Evolutionary conservation across 2,329 filamentous ascomycete species (phyloP), one percentile per base, ranked within the genome.

Genomic region (Hirsutella thompsonii): DNA sequence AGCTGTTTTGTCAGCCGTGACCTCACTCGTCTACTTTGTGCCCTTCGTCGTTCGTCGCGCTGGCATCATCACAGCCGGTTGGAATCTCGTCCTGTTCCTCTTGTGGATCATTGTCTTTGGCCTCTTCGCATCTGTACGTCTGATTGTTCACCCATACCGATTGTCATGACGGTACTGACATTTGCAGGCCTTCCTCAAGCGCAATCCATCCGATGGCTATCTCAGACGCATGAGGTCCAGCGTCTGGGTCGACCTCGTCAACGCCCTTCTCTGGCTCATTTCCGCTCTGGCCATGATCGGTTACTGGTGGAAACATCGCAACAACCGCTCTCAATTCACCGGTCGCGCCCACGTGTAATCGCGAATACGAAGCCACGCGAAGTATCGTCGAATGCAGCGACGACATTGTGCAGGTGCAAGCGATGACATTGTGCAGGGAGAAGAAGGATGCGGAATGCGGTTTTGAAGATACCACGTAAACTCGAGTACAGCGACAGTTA

Each of bases 81-180:
- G 84, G 79, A 82, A 88, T 58, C 62, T 70, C 30, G 56, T 90
- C 13, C 61, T 93, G 16, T 84, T 83, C 51, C 67, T 92, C 47
- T 72, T 93, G 23, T 94, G 85, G 81, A 76, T 87, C 44, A 75
- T 79, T 2, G 69, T 92, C 5, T 94, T 94, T 57, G 88, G 86
- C 16, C 66, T 92, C 45, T 94, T 94, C 56, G 88, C 80, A 41
- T 78, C 72, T 51, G 76, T 69, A 55, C 20, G 60, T 50, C n/a
- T n/a, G n/a, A n/a, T n/a, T 18, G 14, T 20, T 10, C 13, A 5
- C 2, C 10, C 4, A 3, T 29, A 10, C 28, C 28, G 14, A 29
- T 29, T 10, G 10, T 29, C 10, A 9, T 9, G 2, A 21, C 20
- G 10, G 26, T 23, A 10, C 38, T 39, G 30, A 39, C 36, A 30